Conservation (phyloP, 441 rosid species). For the Jatropha podagrica region DNA sequence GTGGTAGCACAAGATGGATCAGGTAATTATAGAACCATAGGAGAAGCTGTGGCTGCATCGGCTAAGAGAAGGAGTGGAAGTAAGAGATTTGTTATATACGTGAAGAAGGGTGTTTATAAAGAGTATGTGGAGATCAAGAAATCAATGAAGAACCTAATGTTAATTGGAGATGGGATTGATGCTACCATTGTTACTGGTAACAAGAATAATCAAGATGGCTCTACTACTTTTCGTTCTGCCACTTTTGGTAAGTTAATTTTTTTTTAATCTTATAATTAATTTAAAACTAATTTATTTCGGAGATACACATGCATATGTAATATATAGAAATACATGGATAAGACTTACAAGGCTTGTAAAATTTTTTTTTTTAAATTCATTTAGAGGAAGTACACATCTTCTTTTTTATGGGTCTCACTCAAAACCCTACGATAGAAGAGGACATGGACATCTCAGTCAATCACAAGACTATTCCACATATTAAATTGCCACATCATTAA, state of each 20-base stretch:
- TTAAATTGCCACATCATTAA: neutral
- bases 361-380: too few species aligned
- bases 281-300: too few species aligned
- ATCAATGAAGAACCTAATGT: conserved; percentile 79
- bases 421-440: neutral
- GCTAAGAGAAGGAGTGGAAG: conserved; percentile 43
- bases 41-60: conserved; percentile 58
- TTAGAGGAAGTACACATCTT: neutral
- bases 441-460: neutral
- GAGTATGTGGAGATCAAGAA: conserved; percentile 85
- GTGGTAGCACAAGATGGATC: conserved; percentile 81
- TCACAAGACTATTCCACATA: neutral
- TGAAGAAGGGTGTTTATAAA: conserved; percentile 69
- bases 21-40: conserved; percentile 60
- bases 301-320: too few species aligned
- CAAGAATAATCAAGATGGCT: conserved; percentile 56
- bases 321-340: too few species aligned
- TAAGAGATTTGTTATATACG: conserved; percentile 57
- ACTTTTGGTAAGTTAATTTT: conserved; percentile 61
- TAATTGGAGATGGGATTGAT: conserved; percentile 83
- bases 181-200: conserved; percentile 65
- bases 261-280: neutral
- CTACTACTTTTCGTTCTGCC: conserved; percentile 82
- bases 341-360: too few species aligned
- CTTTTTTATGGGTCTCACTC: neutral